Base-by-base conservation (phyloP, 352 stramenopile genomes). In the Phytophthora colocasiae region DNA sequence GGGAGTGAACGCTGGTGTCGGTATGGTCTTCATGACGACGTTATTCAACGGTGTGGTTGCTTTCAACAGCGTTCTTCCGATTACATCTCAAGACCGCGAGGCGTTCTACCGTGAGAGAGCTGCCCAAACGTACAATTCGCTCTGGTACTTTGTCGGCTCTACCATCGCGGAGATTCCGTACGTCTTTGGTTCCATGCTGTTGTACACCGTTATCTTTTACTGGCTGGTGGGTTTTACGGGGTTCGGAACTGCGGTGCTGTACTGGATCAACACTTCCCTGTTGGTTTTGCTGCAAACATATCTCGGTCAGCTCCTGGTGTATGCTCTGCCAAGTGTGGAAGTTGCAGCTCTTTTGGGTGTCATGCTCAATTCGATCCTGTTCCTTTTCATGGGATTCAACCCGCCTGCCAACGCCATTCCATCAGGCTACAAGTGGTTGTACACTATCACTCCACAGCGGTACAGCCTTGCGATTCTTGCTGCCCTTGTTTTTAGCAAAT, bases 31-130 rank as follows among this genome's bases (percentile, higher is more conserved):
- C 69, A 73, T 91, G n/a, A 81, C 85, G 6, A 87, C 91, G 11
- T 27, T 96, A 14, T 98, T 98, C 54, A 82, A 92, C 26, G 72
- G 79, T 39, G 74, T 96, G 75, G 50, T 95, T 15, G 94, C 76
- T 24, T 84, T 96, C 50, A 78, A 94, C 43, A 89, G 73, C 6
- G 79, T 90, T 6, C 48, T 97, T 8, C 78, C 88, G 6, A 69
- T 95, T 14, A 86, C 93, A 41, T 70, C 87, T 58, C 71, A 80
- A 43, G 88, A 97, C 53, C 78, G 57, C 9, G 48, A 63, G 22
- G 84, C 88, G 38, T 98, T 89, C 57, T 98, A 98, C 77, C 74
- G 90, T 6, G 92, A 98, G 63, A 84, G 93, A 44, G 83, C 87
- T 19, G 76, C 84, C 1, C 63, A 90, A 54, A 97, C 93, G 72